Conservation (phyloP, 1,284 basidiomycete species). For the Ceratobasidium sp. region DNA sequence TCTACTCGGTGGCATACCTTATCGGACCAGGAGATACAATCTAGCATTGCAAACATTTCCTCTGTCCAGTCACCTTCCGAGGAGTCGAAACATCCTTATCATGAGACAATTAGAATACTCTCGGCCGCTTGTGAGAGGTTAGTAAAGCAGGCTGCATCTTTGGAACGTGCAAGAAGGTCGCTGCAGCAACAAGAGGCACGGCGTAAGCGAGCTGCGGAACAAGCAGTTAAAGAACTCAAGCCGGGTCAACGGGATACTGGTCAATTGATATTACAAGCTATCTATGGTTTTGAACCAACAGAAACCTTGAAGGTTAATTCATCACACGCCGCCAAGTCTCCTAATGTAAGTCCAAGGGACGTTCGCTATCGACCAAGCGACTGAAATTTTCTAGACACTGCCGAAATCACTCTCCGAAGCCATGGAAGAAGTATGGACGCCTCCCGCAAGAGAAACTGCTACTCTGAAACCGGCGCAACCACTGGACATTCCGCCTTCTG, state of each 20-base stretch:
- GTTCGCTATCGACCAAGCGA: slow-evolving; percentile 33
- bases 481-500: slow-evolving; percentile 40
- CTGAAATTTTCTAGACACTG: slow-evolving; percentile 56
- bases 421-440: slow-evolving; percentile 57
- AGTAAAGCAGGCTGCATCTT: slow-evolving; percentile 21
- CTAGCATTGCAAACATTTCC: slow-evolving; percentile 56
- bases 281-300: slow-evolving; percentile 50
- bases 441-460: slow-evolving; percentile 15
- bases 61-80: slow-evolving; percentile 46
- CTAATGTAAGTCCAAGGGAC: slow-evolving; percentile 18
- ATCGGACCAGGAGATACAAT: slow-evolving; percentile 68
- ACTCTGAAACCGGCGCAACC: slow-evolving; percentile 8
- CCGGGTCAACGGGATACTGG: slow-evolving; percentile 69
- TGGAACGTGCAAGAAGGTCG: slow-evolving; percentile 48
- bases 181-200: slow-evolving; percentile 65
- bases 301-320: slow-evolving; percentile 19
- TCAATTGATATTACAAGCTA: slow-evolving; percentile 65
- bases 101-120: slow-evolving; percentile 68
- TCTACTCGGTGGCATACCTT: slow-evolving; percentile 41
- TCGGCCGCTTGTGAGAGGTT: slow-evolving; percentile 63
- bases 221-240: slow-evolving; percentile 68
- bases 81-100: slow-evolving; percentile 64
- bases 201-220: slow-evolving; percentile 58
- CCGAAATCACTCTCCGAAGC: slow-evolving; percentile 73
- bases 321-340: slow-evolving; percentile 9